A percentile compares a stretch with the other conserved stretches of the same genome.
These are phyloP conservation scores for Phaseolus coccineus DNA, from an alignment of 331 rosid genomes.

Conservation along the genomic window DNA sequence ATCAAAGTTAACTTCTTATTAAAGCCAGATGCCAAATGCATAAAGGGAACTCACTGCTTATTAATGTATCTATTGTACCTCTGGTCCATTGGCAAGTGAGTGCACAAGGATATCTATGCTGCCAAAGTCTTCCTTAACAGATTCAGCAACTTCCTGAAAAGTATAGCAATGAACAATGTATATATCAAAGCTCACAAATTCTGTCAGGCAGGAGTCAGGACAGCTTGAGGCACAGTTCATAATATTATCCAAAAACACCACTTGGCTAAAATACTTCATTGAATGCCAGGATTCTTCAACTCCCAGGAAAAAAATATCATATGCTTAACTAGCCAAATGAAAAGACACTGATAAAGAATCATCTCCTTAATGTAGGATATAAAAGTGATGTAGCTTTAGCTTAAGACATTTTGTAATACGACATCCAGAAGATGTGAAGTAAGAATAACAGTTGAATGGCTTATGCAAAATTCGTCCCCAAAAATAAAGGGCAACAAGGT, in stretches of 20 bases:
- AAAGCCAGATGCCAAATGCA: slow-evolving; percentile 26
- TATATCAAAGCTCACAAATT: slow-evolving; percentile 5
- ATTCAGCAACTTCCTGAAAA: slow-evolving; percentile 86
- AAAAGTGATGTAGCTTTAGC: slow-evolving; percentile 6
- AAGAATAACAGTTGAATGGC: slow-evolving; percentile 10
- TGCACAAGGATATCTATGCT: slow-evolving; percentile 96
- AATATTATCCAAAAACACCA: slow-evolving; percentile 21
- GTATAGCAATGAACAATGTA: slow-evolving; percentile 32
- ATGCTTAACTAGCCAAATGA: slow-evolving; percentile 19
- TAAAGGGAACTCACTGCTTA: neutral
- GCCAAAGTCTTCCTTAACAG: slow-evolving; percentile 88
- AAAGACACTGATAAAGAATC: slow-evolving; percentile 8
- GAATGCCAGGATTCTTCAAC: neutral
- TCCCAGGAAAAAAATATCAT: slow-evolving; percentile 15
- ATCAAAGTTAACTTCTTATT: slow-evolving; percentile 29
- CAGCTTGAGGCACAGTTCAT: neutral
- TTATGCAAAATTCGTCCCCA: neutral
- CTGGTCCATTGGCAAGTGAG: slow-evolving; percentile 97
- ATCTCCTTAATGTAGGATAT: neutral
- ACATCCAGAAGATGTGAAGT: neutral
- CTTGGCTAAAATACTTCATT: neutral
- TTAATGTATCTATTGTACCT: slow-evolving; percentile 53
- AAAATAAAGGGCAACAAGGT: slow-evolving; percentile 1
- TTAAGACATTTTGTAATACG: neutral
- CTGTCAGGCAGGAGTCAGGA: slow-evolving; percentile 13